Evolutionary conservation across 208 protist genomes (phyloP).

Genomic region (Zelonia costaricensis): DNA sequence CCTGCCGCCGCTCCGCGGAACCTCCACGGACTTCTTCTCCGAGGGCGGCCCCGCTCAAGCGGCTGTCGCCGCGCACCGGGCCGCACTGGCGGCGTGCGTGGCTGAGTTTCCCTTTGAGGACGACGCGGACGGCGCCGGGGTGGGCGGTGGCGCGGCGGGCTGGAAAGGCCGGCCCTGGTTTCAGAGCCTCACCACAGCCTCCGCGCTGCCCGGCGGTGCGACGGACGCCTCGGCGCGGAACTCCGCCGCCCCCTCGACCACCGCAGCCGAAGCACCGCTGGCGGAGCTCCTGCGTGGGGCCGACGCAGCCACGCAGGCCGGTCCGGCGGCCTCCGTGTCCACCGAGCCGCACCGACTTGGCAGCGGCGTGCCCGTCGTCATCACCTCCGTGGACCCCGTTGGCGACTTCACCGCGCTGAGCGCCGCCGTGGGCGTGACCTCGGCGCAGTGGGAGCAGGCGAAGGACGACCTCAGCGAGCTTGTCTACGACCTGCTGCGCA

Average conservation of each 20-base stretch:
- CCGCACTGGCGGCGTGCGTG: conserved; percentile 34
- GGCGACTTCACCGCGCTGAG: conserved; percentile 43
- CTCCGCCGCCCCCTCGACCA: no score
- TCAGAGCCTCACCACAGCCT: neutral
- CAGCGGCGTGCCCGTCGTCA: neutral
- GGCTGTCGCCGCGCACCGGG: conserved; percentile 13
- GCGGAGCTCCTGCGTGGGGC: no score
- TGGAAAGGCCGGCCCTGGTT: conserved; percentile 1
- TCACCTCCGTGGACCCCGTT: conserved; percentile 54
- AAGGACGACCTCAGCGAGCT: conserved; percentile 65
- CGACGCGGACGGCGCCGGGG: neutral
- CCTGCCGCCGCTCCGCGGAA: conserved; percentile 26
- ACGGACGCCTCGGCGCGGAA: no score
- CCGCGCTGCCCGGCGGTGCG: neutral
- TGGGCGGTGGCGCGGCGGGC: neutral
- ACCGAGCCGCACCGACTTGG: conserved; percentile 16
- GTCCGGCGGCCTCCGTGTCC: no score
- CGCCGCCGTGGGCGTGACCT: conserved; percentile 11
- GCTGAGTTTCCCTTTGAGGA: conserved; percentile 52
- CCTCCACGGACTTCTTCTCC: conserved; percentile 44
- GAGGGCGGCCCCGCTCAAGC: conserved; percentile 31
- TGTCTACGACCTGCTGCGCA: conserved; percentile 59
- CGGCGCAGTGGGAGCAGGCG: conserved; percentile 31
- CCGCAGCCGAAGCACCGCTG: no score
- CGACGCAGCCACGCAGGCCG: no score